Percentiles rank a stretch among this genome's conserved stretches.
phyloP scores from a whole-genome alignment of 305 asterid species.

The Plantago lanceolata region DNA sequence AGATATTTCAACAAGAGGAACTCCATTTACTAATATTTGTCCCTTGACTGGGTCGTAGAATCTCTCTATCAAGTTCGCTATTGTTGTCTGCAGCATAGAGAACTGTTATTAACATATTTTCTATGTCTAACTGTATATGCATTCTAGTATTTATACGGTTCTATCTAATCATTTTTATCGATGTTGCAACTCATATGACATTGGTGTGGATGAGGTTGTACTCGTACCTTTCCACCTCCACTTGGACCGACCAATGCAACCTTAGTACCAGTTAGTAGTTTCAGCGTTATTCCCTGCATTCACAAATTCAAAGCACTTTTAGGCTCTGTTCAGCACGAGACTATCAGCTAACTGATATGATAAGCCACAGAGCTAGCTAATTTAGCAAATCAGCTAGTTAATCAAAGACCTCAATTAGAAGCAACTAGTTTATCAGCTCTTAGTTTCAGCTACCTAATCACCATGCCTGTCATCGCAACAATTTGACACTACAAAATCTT shows the following conservation, averaged over 20 bases:
- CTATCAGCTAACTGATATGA: too few relatives aligned
- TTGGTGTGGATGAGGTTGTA: conserved; percentile 24
- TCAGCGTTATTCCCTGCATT: conserved; percentile 65
- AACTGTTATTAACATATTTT: conserved; percentile 7
- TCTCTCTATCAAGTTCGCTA: conserved; percentile 84
- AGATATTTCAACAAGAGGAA: conserved; percentile 62
- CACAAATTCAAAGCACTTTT: conserved; percentile 15
- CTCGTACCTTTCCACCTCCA: conserved; percentile 94
- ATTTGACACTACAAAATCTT: neutral
- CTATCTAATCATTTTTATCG: conserved; percentile 1
- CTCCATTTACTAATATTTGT: conserved; percentile 58
- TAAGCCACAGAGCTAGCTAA: too few relatives aligned
- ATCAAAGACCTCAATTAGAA: too few relatives aligned
- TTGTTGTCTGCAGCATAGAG: conserved; percentile 63
- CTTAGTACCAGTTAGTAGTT: conserved; percentile 63
- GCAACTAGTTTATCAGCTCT: too few relatives aligned
- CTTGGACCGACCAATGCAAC: conserved; percentile 93
- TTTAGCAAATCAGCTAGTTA: too few relatives aligned
- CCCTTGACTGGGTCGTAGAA: conserved; percentile 76
- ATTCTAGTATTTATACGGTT: neutral
- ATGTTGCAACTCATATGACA: conserved; percentile 6
- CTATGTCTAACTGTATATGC: neutral
- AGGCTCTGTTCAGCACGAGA: neutral
- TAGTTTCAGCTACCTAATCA: too few relatives aligned
- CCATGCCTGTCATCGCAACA: too few relatives aligned